Percentiles rank a stretch among this genome's conserved stretches.
These are phyloP conservation scores for Eruca vesicaria DNA, from an alignment of 441 rosid genomes.

Conservation along the genomic window DNA sequence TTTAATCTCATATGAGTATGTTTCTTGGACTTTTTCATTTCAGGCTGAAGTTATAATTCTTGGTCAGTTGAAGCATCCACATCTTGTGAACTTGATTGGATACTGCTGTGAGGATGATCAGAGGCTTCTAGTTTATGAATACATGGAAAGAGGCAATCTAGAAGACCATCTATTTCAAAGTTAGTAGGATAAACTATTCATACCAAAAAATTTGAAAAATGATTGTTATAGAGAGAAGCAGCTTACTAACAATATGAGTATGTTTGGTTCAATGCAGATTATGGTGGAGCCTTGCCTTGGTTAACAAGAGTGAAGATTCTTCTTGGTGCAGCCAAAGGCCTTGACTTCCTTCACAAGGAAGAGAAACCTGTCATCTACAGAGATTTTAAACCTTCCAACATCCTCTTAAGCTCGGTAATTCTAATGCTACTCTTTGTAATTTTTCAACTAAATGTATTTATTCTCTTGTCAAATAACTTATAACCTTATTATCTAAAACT, in stretches of 20 bases:
- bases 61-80: conserved; percentile 72
- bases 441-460: neutral
- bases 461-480: conserved; percentile 7
- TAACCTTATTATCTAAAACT: neutral
- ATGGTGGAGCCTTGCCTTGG: conserved; percentile 70
- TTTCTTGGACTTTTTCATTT: conserved; percentile 8
- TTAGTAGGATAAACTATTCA: conserved; percentile 31
- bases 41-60: conserved; percentile 87
- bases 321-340: conserved; percentile 78
- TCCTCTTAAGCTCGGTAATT: conserved; percentile 72
- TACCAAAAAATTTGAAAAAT: neutral
- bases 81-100: conserved; percentile 80
- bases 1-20: neutral
- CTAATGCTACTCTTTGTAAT: neutral
- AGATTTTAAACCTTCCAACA: conserved; percentile 81
- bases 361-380: conserved; percentile 75
- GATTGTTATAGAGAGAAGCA: neutral
- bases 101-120: conserved; percentile 81
- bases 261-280: conserved; percentile 48
- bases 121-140: conserved; percentile 73
- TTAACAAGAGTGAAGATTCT: conserved; percentile 82
- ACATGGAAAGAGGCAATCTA: conserved; percentile 80
- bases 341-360: conserved; percentile 76
- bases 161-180: conserved; percentile 82
- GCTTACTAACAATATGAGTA: conserved; percentile 8